phyloP scores from a whole-genome alignment of 129 eudicot species.

The Lactuca saligna region DNA sequence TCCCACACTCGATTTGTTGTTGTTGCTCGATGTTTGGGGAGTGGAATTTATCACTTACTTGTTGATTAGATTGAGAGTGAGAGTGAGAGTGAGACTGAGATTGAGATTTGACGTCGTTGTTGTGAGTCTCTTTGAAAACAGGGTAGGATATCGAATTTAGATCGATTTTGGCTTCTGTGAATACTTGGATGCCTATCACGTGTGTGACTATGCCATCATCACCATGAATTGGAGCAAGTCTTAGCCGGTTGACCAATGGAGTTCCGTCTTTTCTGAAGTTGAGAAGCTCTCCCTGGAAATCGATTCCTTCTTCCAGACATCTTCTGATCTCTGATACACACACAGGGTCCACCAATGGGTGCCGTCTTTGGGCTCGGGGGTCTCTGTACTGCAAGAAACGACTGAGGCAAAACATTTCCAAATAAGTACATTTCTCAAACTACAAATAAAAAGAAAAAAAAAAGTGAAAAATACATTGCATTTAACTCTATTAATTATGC shows the following conservation, averaged over 20 bases:
- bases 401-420: constrained; percentile 44
- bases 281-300: constrained; percentile 94
- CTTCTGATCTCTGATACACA: constrained; percentile 88
- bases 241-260: constrained; percentile 76
- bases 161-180: constrained; percentile 72
- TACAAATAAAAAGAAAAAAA: too few relatives aligned
- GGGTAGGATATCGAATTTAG: constrained; percentile 81
- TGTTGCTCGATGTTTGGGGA: constrained; percentile 42
- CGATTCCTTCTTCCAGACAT: constrained; percentile 84
- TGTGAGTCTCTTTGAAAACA: constrained; percentile 71
- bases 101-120: constrained; percentile 2
- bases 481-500: background rate
- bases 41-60: constrained; percentile 20
- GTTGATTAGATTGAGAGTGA: constrained; percentile 30
- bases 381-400: constrained; percentile 94
- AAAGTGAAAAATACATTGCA: background rate
- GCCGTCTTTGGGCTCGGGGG: constrained; percentile 84
- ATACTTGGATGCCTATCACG: constrained; percentile 75
- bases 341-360: constrained; percentile 92
- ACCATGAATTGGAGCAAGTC: constrained; percentile 68
- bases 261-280: constrained; percentile 93
- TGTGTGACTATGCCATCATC: constrained; percentile 86
- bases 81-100: too few relatives aligned
- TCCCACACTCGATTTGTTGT: constrained; percentile 45
- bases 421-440: background rate